Evolutionary conservation across 306 rosid genomes (phyloP), one percentile per base, ranked within the genome.

Genomic region (Cajanus cajan): DNA sequence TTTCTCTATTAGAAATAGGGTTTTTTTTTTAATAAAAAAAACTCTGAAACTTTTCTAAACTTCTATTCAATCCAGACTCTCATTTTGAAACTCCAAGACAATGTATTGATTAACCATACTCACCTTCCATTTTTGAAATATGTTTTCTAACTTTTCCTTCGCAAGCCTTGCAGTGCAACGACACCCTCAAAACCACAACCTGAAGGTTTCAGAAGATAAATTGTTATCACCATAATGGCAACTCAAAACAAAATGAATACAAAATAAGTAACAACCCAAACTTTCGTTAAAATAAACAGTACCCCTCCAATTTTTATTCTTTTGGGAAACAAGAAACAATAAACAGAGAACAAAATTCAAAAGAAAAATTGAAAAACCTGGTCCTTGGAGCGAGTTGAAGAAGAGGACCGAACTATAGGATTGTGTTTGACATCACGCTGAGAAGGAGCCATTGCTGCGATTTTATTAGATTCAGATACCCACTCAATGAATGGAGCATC

Each of bases 41-140:
- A n/a, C n/a, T n/a, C n/a, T n/a, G n/a, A n/a, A 28, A 3, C 31
- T 28, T 28, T 28, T 28, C 31, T 28, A 28, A 28, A 28, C 3
- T 28, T 28, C 2, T 28, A 28, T 28, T 28, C 3, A 28, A 25
- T 40, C 41, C 21, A 24, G 1, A 39, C 11, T 74, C 70, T 25
- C 37, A 61, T 59, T 59, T 59, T 74, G 21, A 59, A 11, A 44
- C 31, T 25, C 21, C 14, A 31, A 34, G 13, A 19, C 70, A n/a
- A 64, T 16, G 47, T 36, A 63, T 34, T 18, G 25, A 15, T 33
- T 24, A 19, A 66, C 21, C 36, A 50, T 24, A 64, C 79, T 40
- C 16, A 93, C 98, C 98, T 90, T 94, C 91, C 97, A 94, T 94
- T 89, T 89, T 94, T 45, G 90, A 87, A 68, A 94, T 88, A 80